Evolutionary conservation across 495 filamentous ascomycete species (phyloP).

Genomic region (Neurospora sp.): DNA sequence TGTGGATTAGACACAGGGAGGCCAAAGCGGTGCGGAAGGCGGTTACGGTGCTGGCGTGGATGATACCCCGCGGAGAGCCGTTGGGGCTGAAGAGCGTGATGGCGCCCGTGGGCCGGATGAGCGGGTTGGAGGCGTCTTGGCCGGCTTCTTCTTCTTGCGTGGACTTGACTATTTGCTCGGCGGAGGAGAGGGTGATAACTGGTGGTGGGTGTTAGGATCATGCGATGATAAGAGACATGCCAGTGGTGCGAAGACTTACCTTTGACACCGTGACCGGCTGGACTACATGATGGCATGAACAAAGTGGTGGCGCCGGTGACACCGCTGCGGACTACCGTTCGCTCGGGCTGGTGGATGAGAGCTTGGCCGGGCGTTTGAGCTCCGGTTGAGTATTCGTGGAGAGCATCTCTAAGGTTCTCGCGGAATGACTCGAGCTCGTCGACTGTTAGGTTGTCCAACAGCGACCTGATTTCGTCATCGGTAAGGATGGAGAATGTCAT

Average conservation of each 20-base stretch:
- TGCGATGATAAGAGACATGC: background rate
- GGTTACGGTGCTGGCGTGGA: constrained; percentile 79
- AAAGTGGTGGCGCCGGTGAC: constrained; percentile 70
- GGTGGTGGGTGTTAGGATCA: background rate
- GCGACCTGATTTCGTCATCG: constrained; percentile 52
- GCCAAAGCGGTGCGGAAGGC: constrained; percentile 89
- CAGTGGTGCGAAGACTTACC: constrained; percentile 19
- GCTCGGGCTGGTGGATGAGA: constrained; percentile 60
- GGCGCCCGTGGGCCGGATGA: constrained; percentile 63
- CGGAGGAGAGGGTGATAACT: constrained; percentile 30
- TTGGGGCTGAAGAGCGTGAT: constrained; percentile 57
- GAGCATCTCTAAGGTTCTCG: constrained; percentile 54
- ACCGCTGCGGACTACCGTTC: constrained; percentile 54
- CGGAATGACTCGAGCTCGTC: constrained; percentile 61
- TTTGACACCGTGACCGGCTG: constrained; percentile 38
- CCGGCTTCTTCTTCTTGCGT: constrained; percentile 3
- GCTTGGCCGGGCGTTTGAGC: constrained; percentile 37
- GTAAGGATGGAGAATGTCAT: constrained; percentile 76
- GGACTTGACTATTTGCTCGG: constrained; percentile 1
- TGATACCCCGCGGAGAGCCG: constrained; percentile 64
- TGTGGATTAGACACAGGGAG: constrained; percentile 60
- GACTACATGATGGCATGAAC: constrained; percentile 74
- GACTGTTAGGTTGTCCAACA: constrained; percentile 61
- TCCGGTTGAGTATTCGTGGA: constrained; percentile 74
- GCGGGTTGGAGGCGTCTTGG: constrained; percentile 7